A percentile compares a stretch with the other conserved stretches of the same genome.
These are phyloP conservation scores for Trametes gibbosa DNA, from an alignment of 768 basidiomycete genomes.

Conservation along the genomic window DNA sequence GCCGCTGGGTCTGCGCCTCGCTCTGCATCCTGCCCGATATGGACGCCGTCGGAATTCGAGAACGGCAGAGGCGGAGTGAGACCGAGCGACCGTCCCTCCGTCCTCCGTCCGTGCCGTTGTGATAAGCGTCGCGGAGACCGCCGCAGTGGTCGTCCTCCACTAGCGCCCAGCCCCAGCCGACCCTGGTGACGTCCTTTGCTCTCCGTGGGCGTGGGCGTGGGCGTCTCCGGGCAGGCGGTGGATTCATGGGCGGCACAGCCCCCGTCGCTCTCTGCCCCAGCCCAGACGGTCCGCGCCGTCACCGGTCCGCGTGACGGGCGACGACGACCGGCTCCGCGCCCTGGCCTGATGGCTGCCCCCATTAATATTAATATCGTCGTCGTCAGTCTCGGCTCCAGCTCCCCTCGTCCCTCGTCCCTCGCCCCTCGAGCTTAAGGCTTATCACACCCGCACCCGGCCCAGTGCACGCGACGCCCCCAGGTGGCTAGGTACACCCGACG, in stretches of 20 bases:
- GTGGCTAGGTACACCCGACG: conserved; percentile 11
- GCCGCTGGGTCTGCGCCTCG: not conserved
- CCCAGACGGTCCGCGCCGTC: not conserved
- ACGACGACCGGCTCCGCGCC: too few species aligned
- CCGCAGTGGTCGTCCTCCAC: too few species aligned
- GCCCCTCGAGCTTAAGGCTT: too few species aligned
- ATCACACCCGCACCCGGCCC: too few species aligned
- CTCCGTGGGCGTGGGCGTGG: not conserved
- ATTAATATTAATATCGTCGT: too few species aligned
- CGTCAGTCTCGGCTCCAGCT: too few species aligned
- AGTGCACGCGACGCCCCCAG: too few species aligned
- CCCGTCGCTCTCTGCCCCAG: conserved; percentile 3
- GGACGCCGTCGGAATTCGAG: conserved; percentile 7
- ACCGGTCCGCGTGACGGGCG: too few species aligned
- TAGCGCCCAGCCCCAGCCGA: not conserved
- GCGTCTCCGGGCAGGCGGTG: not conserved
- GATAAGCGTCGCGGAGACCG: conserved; percentile 15
- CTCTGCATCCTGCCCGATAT: conserved; percentile 6
- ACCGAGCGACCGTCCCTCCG: too few species aligned
- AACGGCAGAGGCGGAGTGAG: conserved; percentile 1
- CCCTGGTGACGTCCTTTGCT: conserved; percentile 10
- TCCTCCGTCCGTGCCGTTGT: not conserved
- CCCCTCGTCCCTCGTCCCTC: too few species aligned
- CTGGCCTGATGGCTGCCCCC: too few species aligned
- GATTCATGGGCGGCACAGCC: conserved; percentile 7